These are phyloP conservation scores for Cladophialophora immunda DNA, from an alignment of 2,329 filamentous ascomycete genomes.

Conservation along the genomic window DNA sequence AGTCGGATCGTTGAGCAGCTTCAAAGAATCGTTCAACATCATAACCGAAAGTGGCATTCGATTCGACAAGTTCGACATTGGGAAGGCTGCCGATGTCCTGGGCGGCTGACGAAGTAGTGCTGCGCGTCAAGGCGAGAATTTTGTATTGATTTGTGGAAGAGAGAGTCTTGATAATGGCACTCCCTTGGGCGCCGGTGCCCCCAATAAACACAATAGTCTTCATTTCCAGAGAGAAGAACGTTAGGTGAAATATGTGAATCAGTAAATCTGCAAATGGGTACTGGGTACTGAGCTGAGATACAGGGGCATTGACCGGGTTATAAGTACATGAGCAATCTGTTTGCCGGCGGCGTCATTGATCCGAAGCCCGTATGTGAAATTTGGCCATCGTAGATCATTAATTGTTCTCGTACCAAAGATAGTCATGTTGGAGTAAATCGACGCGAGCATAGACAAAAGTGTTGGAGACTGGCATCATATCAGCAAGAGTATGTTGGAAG, in stretches of 20 bases:
- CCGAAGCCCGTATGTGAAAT: neutral
- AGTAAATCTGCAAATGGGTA: neutral
- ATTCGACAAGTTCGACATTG: slow-evolving; percentile 56
- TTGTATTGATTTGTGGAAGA: slow-evolving; percentile 21
- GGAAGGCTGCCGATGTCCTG: slow-evolving; percentile 52
- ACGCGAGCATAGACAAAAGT: neutral
- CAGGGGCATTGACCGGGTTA: neutral
- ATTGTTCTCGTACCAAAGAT: slow-evolving; percentile 9
- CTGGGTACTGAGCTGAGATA: neutral
- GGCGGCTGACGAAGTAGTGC: slow-evolving; percentile 52
- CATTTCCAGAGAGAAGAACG: slow-evolving; percentile 1
- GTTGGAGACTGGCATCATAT: neutral
- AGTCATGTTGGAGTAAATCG: neutral
- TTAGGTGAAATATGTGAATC: neutral
- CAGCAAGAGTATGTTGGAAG: neutral
- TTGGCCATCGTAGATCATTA: slow-evolving; percentile 7
- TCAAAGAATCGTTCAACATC: slow-evolving; percentile 54
- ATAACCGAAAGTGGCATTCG: slow-evolving; percentile 51
- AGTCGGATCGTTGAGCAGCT: slow-evolving; percentile 55
- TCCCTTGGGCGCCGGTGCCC: slow-evolving; percentile 61
- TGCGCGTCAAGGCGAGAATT: slow-evolving; percentile 58
- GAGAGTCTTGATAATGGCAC: slow-evolving; percentile 54
- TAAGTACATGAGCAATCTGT: neutral
- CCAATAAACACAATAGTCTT: slow-evolving; percentile 50
- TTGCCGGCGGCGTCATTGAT: neutral